Evolutionary conservation across 345 rosid species (phyloP).

Genomic region (Lepidium africanum): DNA sequence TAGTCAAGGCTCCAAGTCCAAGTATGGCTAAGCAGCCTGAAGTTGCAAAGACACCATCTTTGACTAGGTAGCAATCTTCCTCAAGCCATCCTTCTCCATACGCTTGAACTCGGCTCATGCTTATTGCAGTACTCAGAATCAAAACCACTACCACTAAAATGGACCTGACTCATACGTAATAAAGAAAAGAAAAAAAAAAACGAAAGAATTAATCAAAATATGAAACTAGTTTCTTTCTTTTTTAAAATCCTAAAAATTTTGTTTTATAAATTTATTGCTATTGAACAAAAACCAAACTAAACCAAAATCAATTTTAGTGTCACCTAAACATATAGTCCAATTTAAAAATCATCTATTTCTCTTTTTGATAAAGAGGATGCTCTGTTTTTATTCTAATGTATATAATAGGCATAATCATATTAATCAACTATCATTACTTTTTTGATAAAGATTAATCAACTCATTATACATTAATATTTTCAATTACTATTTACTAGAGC

Average conservation of each 20-base stretch:
- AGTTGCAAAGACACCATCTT: constrained; percentile 44
- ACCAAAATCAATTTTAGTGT: not conserved
- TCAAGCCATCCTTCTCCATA: constrained; percentile 76
- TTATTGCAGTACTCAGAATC: constrained; percentile 47
- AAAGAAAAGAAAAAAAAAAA: not conserved
- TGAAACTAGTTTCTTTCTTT: not conserved
- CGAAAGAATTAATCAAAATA: not conserved
- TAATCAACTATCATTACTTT: no score
- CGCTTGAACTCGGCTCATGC: constrained; percentile 60
- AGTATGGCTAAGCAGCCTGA: constrained; percentile 41
- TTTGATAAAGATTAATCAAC: no score
- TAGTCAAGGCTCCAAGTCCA: constrained; percentile 32
- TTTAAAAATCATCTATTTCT: not conserved
- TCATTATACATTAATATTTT: not conserved
- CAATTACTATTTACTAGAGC: not conserved
- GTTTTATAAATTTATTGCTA: not conserved
- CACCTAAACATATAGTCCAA: not conserved
- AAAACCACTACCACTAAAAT: constrained; percentile 46
- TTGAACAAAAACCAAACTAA: not conserved
- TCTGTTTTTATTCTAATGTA: no score
- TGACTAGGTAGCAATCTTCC: constrained; percentile 61
- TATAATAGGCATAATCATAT: not conserved
- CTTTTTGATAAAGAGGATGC: not conserved
- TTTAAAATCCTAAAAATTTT: not conserved
- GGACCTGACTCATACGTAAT: constrained; percentile 38